Evolutionary conservation across 1,139 yeast genomes (phyloP), one percentile per base, ranked within the genome.

Genomic region (Hanseniaspora uvarum): DNA sequence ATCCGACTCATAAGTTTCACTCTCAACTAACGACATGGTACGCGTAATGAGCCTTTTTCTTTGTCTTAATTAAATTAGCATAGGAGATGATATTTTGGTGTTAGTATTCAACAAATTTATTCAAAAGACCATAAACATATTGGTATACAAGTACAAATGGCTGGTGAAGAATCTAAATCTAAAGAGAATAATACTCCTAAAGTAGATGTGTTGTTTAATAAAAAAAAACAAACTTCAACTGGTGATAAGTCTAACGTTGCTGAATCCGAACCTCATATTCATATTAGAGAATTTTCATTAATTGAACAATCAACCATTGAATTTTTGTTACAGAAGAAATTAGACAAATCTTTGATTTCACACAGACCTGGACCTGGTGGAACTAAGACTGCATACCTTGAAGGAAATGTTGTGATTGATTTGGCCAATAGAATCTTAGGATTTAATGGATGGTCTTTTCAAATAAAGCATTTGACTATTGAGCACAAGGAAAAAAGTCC

Each of bases 381-480:
- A 7, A 73, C 73, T 44, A 72, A 76, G 52, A 86, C 84, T 5
- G 80, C 84, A 1, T 84, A 84, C 61, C 74, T 84, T 31, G 92
- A 83, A 67, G 94, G 94, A 0, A 83, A 89, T 88, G 81, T 78
- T 62, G 89, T 85, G 2, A 75, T 85, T 44, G 82, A 83, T 63
- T 67, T 85, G 47, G 94, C 94, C 16, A 85, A 85, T 62, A 84
- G 81, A 61, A 79, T 84, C 10, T 84, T 85, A 73, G 94, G 94
- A 0, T 84, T 81, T 61, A 80, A 83, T 62, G 92, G 92, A 1
- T 85, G 94, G 94, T 73, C 75, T 59, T 80, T 88, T 0, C 89
- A 83, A 62, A 74, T 84, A 11, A 76, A 78, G 56, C 73, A 73
- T 47, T 75, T 80, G 19, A 80, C 77, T 34, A 81, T 84, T n/a